These are phyloP conservation scores for Penstemon newberryi DNA, from an alignment of 257 asterid genomes.

Conservation along the genomic window DNA sequence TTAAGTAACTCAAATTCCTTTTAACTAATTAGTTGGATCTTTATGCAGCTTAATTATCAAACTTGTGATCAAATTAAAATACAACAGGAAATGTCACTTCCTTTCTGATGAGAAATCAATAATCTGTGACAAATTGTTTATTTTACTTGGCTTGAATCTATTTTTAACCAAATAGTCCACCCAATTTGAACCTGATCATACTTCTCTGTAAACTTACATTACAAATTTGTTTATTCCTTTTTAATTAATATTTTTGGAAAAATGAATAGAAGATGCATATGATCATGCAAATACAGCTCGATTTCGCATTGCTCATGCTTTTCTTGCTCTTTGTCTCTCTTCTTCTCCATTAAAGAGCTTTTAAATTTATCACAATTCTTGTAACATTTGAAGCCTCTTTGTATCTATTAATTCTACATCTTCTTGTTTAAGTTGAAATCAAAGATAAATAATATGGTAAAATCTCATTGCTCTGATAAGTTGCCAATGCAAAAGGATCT, in stretches of 20 bases:
- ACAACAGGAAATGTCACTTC: conserved; percentile 21
- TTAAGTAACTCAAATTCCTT: too few relatives aligned
- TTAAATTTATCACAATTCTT: conserved; percentile 20
- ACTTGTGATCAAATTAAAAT: conserved; percentile 13
- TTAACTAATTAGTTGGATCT: too few relatives aligned
- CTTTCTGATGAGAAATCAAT: conserved; percentile 30
- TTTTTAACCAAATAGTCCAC: conserved; percentile 70
- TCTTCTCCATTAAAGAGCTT: conserved; percentile 34
- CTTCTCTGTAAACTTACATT: conserved; percentile 37
- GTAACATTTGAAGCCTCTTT: background rate
- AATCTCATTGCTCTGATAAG: conserved; percentile 43
- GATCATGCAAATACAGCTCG: conserved; percentile 61
- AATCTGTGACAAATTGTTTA: conserved; percentile 21
- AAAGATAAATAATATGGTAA: conserved; percentile 45
- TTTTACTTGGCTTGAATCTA: conserved; percentile 42
- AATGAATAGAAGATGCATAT: conserved; percentile 47
- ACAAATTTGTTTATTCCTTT: conserved; percentile 9
- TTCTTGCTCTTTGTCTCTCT: conserved; percentile 45
- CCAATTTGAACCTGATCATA: conserved; percentile 64
- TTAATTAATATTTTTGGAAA: conserved; percentile 25
- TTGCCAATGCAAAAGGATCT: conserved; percentile 34
- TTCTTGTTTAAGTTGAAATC: background rate
- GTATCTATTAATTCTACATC: background rate
- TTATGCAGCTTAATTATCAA: too few relatives aligned
- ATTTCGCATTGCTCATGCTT: conserved; percentile 52